Conservation (phyloP, 345 rosid species). For the Camelina hispida region DNA sequence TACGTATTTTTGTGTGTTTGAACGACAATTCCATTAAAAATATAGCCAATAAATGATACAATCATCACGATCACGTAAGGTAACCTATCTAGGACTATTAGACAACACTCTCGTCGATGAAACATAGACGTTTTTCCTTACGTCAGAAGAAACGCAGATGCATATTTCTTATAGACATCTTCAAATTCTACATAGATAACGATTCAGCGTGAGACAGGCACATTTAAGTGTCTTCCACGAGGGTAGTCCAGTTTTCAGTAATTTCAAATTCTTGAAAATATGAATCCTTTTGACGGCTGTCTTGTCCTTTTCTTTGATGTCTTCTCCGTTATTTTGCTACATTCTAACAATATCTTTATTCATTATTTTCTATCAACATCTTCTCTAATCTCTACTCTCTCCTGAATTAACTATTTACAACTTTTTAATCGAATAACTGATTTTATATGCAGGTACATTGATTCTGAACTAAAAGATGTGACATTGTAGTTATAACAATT, state of each 20-base stretch:
- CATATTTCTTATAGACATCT: background rate
- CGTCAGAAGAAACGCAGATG: too few species aligned
- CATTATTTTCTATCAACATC: background rate
- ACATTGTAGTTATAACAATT: background rate
- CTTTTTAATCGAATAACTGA: background rate
- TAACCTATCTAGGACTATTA: too few species aligned
- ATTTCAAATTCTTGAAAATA: background rate
- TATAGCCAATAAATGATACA: too few species aligned
- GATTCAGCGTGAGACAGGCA: background rate
- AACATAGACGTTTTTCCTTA: too few species aligned
- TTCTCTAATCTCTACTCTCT: background rate
- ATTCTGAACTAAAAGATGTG: background rate
- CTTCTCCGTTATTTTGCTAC: background rate
- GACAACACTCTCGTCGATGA: too few species aligned
- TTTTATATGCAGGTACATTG: background rate
- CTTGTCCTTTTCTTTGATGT: background rate
- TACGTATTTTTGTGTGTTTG: too few species aligned
- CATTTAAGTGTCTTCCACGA: background rate
- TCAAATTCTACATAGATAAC: background rate
- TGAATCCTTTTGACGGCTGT: slow-evolving; percentile 14
- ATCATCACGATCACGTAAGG: too few species aligned
- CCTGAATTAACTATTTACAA: background rate
- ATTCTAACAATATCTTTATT: background rate
- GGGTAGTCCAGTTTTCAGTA: background rate
- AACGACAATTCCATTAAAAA: too few species aligned